phyloP scores from a whole-genome alignment of 2,329 filamentous ascomycete genomes.

The Talaromyces sp. region DNA sequence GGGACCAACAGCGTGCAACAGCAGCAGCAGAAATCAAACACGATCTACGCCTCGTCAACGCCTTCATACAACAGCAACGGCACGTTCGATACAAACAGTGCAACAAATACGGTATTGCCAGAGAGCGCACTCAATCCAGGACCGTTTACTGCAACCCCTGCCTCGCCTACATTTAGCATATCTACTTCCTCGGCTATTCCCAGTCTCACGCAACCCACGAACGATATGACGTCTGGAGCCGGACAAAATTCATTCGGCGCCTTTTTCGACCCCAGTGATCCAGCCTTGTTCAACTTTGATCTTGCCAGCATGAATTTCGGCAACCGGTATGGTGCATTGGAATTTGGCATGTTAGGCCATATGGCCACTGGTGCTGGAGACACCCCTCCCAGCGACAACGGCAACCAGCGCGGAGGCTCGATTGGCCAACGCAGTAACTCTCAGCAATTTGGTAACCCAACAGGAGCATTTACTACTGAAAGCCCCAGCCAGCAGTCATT shows the following conservation, averaged over 20 bases:
- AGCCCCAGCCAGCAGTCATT: constrained; percentile 46
- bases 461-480: constrained; percentile 41
- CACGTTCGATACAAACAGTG: constrained; percentile 40
- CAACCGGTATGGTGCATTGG: constrained; percentile 90
- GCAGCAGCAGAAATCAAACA: constrained; percentile 41
- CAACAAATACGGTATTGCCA: constrained; percentile 42
- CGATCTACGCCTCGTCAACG: constrained; percentile 29
- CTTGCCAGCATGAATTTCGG: constrained; percentile 91
- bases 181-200: constrained; percentile 40
- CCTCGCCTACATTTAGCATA: constrained; percentile 68
- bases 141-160: constrained; percentile 63
- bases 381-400: constrained; percentile 65
- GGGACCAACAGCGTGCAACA: constrained; percentile 28
- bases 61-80: constrained; percentile 29
- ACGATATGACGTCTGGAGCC: constrained; percentile 49
- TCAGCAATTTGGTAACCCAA: constrained; percentile 37
- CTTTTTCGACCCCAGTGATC: constrained; percentile 87
- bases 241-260: constrained; percentile 48
- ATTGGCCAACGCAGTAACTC: constrained; percentile 42
- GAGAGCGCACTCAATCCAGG: constrained; percentile 42
- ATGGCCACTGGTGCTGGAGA: constrained; percentile 92
- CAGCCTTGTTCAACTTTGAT: constrained; percentile 92
- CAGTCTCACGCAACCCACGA: constrained; percentile 48
- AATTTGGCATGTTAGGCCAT: constrained; percentile 93
- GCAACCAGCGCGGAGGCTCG: constrained; percentile 44